Evolutionary conservation across 257 asterid species (phyloP).

Genomic region (Agastache rugosa): DNA sequence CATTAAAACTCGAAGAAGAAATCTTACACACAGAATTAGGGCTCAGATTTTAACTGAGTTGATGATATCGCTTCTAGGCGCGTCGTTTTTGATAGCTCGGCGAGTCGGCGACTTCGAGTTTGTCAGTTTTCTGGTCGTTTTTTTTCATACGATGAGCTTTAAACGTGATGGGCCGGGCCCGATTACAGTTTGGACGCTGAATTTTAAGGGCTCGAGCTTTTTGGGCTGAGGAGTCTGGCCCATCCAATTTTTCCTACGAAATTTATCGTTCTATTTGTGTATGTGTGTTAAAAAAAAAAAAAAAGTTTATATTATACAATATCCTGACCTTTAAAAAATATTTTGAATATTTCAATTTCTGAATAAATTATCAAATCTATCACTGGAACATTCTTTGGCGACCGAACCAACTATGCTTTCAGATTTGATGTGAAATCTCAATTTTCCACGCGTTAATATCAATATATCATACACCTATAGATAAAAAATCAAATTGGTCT

Average conservation of each 20-base stretch:
- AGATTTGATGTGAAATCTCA: too few relatives aligned
- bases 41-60: constrained; percentile 23
- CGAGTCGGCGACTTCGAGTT: constrained; percentile 35
- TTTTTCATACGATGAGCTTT: constrained; percentile 19
- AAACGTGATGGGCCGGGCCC: constrained; percentile 33
- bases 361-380: too few relatives aligned
- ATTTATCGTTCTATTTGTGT: not conserved
- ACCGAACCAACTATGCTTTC: too few relatives aligned
- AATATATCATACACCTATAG: too few relatives aligned
- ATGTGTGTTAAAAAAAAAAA: too few relatives aligned
- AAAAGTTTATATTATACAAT: too few relatives aligned
- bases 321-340: too few relatives aligned
- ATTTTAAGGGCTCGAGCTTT: not conserved
- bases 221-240: not conserved
- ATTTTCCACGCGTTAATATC: too few relatives aligned
- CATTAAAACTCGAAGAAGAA: constrained; percentile 24
- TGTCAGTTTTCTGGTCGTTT: constrained; percentile 31
- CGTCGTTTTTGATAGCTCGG: constrained; percentile 33
- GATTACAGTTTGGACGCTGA: not conserved
- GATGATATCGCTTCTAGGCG: constrained; percentile 19
- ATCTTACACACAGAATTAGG: constrained; percentile 30
- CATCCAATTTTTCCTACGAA: not conserved
- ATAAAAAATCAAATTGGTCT: too few relatives aligned
- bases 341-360: too few relatives aligned
- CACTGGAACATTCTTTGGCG: too few relatives aligned